Conservation (phyloP, 305 asterid genomes). For the Withania somnifera region DNA sequence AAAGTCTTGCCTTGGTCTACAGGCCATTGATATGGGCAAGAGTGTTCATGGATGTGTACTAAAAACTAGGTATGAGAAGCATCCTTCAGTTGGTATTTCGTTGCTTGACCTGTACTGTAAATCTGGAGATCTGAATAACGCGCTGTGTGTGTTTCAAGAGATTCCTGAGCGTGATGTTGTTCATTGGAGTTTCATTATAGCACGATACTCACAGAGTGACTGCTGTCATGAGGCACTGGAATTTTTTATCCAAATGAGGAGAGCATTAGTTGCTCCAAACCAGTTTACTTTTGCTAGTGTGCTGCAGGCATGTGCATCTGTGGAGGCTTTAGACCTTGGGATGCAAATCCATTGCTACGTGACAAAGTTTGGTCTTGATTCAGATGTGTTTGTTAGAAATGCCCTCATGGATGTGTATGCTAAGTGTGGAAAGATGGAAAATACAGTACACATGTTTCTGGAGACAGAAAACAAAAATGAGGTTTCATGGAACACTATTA, state of each 20-base stretch:
- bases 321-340: slow-evolving; percentile 45
- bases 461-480: slow-evolving; percentile 43
- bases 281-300: slow-evolving; percentile 84
- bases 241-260: slow-evolving; percentile 52
- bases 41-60: slow-evolving; percentile 59
- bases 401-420: slow-evolving; percentile 92
- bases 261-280: slow-evolving; percentile 45
- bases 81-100: slow-evolving; percentile 67
- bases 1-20: slow-evolving; percentile 70
- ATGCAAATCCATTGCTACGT: slow-evolving; percentile 57
- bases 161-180: slow-evolving; percentile 68
- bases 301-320: slow-evolving; percentile 73
- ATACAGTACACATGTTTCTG: slow-evolving; percentile 42
- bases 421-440: slow-evolving; percentile 60
- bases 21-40: slow-evolving; percentile 38
- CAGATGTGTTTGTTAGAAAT: slow-evolving; percentile 53
- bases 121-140: slow-evolving; percentile 51
- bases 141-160: slow-evolving; percentile 59
- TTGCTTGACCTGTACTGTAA: slow-evolving; percentile 74
- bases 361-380: slow-evolving; percentile 49
- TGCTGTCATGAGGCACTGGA: slow-evolving; percentile 54
- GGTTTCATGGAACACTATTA: slow-evolving; percentile 86
- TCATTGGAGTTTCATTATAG: slow-evolving; percentile 92
- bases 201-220: slow-evolving; percentile 71
- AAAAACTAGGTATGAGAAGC: slow-evolving; percentile 56